These are phyloP conservation scores for Fusarium azukiicola DNA, from an alignment of 2,329 filamentous ascomycete species.

Conservation along the genomic window DNA sequence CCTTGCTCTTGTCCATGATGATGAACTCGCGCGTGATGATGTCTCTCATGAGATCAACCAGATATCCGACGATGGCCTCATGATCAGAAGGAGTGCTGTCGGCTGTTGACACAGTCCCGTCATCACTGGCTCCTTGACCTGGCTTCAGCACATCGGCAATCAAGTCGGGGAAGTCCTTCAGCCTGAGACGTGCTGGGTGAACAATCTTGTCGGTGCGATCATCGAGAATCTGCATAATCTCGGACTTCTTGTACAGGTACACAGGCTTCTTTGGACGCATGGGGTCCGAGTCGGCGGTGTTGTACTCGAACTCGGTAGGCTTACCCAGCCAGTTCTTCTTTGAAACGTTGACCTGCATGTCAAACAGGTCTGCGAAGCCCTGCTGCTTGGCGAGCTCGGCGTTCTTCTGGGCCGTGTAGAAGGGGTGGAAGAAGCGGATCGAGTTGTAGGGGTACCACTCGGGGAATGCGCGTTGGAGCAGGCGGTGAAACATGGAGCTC, in stretches of 20 bases:
- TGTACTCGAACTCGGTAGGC: slow-evolving; percentile 5
- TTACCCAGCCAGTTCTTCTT: slow-evolving; percentile 10
- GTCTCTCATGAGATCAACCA: slow-evolving; percentile 33
- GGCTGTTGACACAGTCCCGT: neutral
- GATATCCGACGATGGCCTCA: slow-evolving; percentile 15
- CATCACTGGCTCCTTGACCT: neutral
- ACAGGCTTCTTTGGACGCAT: neutral
- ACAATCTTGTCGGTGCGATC: neutral
- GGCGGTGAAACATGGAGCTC: slow-evolving; percentile 50
- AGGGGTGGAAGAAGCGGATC: slow-evolving; percentile 49
- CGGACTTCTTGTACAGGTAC: neutral
- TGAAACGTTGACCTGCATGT: neutral
- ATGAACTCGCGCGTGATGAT: slow-evolving; percentile 42
- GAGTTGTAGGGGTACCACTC: slow-evolving; percentile 47
- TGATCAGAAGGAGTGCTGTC: neutral
- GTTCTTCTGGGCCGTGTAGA: slow-evolving; percentile 47
- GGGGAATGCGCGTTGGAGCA: slow-evolving; percentile 49
- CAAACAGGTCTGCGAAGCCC: slow-evolving; percentile 34
- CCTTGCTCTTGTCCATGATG: slow-evolving; percentile 26
- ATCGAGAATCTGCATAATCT: slow-evolving; percentile 1
- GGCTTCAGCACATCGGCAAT: slow-evolving; percentile 6
- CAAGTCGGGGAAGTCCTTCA: neutral
- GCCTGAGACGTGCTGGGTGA: neutral
- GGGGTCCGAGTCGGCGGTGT: neutral
- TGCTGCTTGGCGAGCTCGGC: slow-evolving; percentile 37